A percentile compares a stretch with the other conserved stretches of the same genome.
Conservation (phyloP, 257 asterid genomes). For the Jacaranda mimosifolia region DNA sequence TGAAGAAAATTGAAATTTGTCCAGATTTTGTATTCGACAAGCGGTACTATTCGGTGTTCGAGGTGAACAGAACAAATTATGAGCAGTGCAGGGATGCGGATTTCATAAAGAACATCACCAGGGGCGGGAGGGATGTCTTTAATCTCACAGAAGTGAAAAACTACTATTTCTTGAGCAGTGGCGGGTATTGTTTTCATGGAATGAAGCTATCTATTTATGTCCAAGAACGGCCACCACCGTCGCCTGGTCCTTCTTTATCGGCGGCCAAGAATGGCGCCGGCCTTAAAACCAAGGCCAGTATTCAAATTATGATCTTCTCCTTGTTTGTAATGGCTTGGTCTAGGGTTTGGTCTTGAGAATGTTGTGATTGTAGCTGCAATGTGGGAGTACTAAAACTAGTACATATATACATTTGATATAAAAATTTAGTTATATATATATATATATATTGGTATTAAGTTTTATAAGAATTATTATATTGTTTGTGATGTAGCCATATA, state of each 20-base stretch:
- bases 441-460: no score
- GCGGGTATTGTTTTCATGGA: constrained; percentile 66
- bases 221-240: constrained; percentile 6
- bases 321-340: constrained; percentile 18
- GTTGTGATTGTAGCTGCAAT: neutral
- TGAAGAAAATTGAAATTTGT: neutral
- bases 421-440: no score
- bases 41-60: constrained; percentile 55
- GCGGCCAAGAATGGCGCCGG: constrained; percentile 20
- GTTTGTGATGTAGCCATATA: no score
- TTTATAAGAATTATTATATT: no score
- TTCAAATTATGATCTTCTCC: neutral
- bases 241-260: constrained; percentile 13
- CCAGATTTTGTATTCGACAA: constrained; percentile 66
- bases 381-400: no score
- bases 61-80: constrained; percentile 63
- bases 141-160: constrained; percentile 50
- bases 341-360: constrained; percentile 3
- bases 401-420: no score
- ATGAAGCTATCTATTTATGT: constrained; percentile 64
- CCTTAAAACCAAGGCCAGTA: neutral
- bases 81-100: constrained; percentile 57
- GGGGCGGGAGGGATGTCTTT: constrained; percentile 72
- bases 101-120: constrained; percentile 54
- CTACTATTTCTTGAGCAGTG: constrained; percentile 67